Percentiles rank a stretch among this genome's conserved stretches.
phyloP scores from a whole-genome alignment of 177 flowering plant genomes.

The Vitis hybrid region DNA sequence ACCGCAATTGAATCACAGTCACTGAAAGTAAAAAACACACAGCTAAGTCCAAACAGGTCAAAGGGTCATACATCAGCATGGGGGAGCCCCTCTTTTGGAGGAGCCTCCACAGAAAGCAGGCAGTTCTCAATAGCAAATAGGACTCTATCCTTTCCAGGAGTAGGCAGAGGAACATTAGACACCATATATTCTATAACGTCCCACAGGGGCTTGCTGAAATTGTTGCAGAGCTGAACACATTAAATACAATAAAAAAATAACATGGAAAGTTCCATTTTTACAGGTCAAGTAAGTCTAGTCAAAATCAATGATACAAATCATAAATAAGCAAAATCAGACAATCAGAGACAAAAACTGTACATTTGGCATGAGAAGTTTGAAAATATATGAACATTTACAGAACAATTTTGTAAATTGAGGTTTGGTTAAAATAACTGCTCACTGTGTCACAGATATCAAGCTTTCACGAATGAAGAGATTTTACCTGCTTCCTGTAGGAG shows the following conservation, averaged over 20 bases:
- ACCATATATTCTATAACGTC: constrained; percentile 82
- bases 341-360: background rate
- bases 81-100: constrained; percentile 93
- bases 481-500: constrained; percentile 85
- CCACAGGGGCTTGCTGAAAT: constrained; percentile 98
- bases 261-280: background rate
- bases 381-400: too few species aligned
- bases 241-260: constrained; percentile 13
- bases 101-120: constrained; percentile 88
- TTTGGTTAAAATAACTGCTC: background rate
- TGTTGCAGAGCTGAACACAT: constrained; percentile 24
- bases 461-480: constrained; percentile 5
- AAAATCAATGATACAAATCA: background rate
- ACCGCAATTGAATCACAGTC: background rate
- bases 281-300: background rate
- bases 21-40: constrained; percentile 1
- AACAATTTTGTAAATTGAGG: background rate
- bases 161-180: constrained; percentile 87
- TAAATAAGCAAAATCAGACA: background rate
- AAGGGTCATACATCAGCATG: constrained; percentile 82
- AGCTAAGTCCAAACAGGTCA: constrained; percentile 1
- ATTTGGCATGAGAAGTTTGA: too few species aligned
- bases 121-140: constrained; percentile 87
- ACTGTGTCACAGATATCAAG: constrained; percentile 1
- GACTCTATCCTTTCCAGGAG: constrained; percentile 90